Evolutionary conservation across 2,329 filamentous ascomycete species (phyloP).

Genomic region (Exophiala sideris): DNA sequence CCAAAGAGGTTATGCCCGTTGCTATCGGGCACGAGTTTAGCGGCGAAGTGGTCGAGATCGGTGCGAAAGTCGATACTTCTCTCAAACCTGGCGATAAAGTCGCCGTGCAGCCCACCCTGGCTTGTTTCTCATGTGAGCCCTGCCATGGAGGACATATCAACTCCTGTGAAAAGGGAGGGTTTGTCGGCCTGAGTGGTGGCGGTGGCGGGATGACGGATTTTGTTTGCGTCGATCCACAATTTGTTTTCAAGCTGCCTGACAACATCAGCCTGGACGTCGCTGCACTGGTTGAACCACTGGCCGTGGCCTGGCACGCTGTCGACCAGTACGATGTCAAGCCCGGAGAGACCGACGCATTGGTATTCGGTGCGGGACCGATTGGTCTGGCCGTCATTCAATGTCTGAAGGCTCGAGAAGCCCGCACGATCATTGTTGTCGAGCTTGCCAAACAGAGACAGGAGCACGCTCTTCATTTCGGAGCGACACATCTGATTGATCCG

Average conservation of each 20-base stretch:
- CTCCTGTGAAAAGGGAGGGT: slow-evolving; percentile 56
- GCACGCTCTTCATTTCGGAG: slow-evolving; percentile 55
- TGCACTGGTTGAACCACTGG: slow-evolving; percentile 61
- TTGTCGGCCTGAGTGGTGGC: slow-evolving; percentile 49
- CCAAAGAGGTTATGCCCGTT: slow-evolving; percentile 55
- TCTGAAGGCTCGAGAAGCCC: slow-evolving; percentile 53
- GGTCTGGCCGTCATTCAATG: slow-evolving; percentile 59
- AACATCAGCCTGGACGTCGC: slow-evolving; percentile 52
- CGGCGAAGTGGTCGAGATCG: slow-evolving; percentile 59
- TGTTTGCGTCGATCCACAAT: slow-evolving; percentile 50
- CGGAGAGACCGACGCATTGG: slow-evolving; percentile 47
- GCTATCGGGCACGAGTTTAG: slow-evolving; percentile 65
- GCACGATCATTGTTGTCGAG: slow-evolving; percentile 58
- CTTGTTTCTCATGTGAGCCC: slow-evolving; percentile 54
- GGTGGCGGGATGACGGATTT: slow-evolving; percentile 57
- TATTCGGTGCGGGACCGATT: slow-evolving; percentile 62
- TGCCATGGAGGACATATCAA: slow-evolving; percentile 55
- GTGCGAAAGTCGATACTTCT: slow-evolving; percentile 42
- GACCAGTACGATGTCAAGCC: slow-evolving; percentile 46
- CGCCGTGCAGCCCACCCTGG: slow-evolving; percentile 59
- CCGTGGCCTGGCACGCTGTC: slow-evolving; percentile 64
- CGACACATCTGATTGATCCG: slow-evolving; percentile 54
- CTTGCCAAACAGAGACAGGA: slow-evolving; percentile 49
- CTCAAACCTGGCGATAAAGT: slow-evolving; percentile 56
- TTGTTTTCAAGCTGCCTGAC: slow-evolving; percentile 51